These are phyloP conservation scores for Aechmea fasciata DNA, from an alignment of 176 grass and related monocot species.

Conservation along the genomic window DNA sequence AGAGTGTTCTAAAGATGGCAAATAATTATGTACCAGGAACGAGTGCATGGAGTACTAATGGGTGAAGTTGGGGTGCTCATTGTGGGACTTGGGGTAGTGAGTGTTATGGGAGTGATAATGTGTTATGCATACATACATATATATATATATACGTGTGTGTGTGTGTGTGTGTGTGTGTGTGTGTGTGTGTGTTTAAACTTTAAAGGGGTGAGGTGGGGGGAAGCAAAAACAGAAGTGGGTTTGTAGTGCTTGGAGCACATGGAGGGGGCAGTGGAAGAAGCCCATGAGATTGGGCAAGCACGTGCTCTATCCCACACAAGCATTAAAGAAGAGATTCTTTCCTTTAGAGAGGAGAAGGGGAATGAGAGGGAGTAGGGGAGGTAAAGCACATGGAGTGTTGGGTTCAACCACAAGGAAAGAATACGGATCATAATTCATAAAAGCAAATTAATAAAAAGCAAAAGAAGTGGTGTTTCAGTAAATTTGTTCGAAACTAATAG, in stretches of 20 bases:
- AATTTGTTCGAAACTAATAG: too few relatives aligned
- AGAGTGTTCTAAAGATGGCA: background rate
- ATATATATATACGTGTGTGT: background rate
- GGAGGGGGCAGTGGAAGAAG: slow-evolving; percentile 31
- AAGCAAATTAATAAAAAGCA: slow-evolving; percentile 9
- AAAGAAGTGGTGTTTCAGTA: background rate
- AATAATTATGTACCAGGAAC: slow-evolving; percentile 9
- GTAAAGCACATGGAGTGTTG: slow-evolving; percentile 56
- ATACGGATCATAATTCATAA: slow-evolving; percentile 15
- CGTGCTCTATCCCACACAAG: background rate
- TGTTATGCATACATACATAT: background rate
- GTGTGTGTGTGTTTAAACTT: too few relatives aligned
- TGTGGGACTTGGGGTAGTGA: background rate
- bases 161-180: background rate
- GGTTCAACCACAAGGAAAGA: slow-evolving; percentile 27
- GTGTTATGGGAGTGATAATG: background rate
- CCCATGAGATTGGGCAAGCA: slow-evolving; percentile 2
- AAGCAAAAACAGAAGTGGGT: background rate
- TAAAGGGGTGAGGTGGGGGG: too few relatives aligned
- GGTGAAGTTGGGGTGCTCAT: slow-evolving; percentile 11
- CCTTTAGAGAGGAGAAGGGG: slow-evolving; percentile 37
- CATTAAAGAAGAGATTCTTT: slow-evolving; percentile 32
- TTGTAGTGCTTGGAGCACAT: slow-evolving; percentile 44
- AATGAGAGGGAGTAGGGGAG: slow-evolving; percentile 1
- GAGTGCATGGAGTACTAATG: background rate